Evolutionary conservation across 495 filamentous ascomycete species (phyloP), one percentile per base, ranked within the genome.

Genomic region (Hypoxylon perforatum): DNA sequence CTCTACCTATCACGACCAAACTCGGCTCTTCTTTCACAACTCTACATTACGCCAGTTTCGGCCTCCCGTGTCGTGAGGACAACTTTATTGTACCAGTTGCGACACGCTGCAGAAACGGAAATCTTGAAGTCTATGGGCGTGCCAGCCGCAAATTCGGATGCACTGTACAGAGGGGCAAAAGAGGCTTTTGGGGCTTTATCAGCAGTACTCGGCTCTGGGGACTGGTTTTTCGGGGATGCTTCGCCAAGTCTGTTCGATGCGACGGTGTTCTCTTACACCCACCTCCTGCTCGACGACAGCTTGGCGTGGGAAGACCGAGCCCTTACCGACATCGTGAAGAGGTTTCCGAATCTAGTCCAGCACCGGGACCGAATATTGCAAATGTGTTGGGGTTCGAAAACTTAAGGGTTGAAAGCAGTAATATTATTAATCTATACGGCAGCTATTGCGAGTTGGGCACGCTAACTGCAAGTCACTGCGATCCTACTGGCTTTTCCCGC

Each of bases 251-350:
- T 93, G 11, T 92, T 99, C 67, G 95, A 99, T 76, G 92, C 94
- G 22, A 86, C 83, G 57, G 86, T 97, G 19, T 98, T 97, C 80
- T 89, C 91, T 21, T 99, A 97, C 76, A 93, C 92, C n/a, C 85
- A 94, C 74, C 73, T 97, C 17, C 82, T 97, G 28, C 72, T 96
- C 61, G 85, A 90, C 63, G 78, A 85, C 8, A 67, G 62, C 2
- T 73, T 90, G 66, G 83, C 77, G 3, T 92, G 89, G 90, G 82
- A 79, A 61, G 59, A 70, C 42, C 63, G n/a, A 33, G 44, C 53
- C 7, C 58, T 72, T 25, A 45, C 30, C 8, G 62, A 68, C 0
- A 63, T 64, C 48, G 39, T 70, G 49, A 49, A 44, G 10, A 78
- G 81, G 28, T 75, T 71, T 28, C 61, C 66, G 1, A 74, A 75